These are phyloP conservation scores for Penicillium sp. DNA, from an alignment of 2,329 filamentous ascomycete genomes.

Conservation along the genomic window DNA sequence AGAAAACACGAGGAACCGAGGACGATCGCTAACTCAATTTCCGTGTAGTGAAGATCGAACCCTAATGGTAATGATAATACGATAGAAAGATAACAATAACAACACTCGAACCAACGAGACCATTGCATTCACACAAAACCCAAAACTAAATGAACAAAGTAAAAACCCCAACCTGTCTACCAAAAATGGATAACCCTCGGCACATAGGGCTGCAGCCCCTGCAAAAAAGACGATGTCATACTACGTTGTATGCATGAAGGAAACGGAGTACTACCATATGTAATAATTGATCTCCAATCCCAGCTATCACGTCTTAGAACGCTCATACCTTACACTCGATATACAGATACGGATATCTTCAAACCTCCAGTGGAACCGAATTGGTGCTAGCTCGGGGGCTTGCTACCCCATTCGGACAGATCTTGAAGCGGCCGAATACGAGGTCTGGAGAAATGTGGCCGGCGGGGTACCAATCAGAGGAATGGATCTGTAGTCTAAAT, in stretches of 20 bases:
- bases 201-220: background rate
- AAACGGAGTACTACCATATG: background rate
- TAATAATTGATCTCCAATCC: background rate
- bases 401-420: background rate
- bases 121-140: background rate
- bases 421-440: constrained; percentile 15
- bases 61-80: background rate
- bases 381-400: background rate
- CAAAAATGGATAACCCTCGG: background rate
- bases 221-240: background rate
- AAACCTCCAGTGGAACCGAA: background rate
- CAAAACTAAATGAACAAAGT: background rate
- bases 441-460: constrained; percentile 4
- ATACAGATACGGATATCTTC: background rate
- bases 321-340: background rate
- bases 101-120: background rate
- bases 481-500: constrained; percentile 6
- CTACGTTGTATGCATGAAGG: background rate
- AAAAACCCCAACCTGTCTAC: background rate
- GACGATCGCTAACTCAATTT: constrained; percentile 5
- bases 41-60: background rate
- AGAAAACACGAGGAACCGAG: constrained; percentile 1
- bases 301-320: background rate
- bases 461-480: constrained; percentile 4
- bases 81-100: background rate